phyloP scores from a whole-genome alignment of 176 grass and related monocot genomes.

The Triticum monococcum region DNA sequence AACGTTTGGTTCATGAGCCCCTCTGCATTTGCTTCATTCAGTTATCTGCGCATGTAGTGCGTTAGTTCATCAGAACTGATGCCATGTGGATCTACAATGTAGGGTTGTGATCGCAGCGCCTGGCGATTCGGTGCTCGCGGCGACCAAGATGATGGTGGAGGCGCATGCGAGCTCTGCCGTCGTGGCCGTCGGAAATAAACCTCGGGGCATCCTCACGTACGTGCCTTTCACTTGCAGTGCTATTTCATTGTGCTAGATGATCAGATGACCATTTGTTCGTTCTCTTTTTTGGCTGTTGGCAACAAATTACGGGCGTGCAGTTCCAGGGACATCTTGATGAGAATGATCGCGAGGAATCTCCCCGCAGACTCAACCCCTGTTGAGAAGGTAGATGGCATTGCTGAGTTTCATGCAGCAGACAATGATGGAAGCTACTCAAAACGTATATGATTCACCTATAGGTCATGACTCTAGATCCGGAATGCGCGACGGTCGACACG shows the following conservation, averaged over 20 bases:
- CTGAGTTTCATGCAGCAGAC: neutral
- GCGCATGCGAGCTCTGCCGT: slow-evolving; percentile 59
- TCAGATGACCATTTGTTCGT: neutral
- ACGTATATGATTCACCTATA: neutral
- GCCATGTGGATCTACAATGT: neutral
- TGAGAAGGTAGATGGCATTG: slow-evolving; percentile 39
- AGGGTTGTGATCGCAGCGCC: slow-evolving; percentile 63
- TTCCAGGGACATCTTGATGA: slow-evolving; percentile 85
- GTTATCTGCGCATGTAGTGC: neutral
- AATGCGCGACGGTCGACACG: slow-evolving; percentile 65
- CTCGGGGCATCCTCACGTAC: slow-evolving; percentile 78
- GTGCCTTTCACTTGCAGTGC: neutral
- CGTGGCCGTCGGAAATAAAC: slow-evolving; percentile 50
- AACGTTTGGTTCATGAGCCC: slow-evolving; percentile 34
- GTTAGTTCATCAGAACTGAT: neutral
- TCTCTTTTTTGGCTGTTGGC: neutral
- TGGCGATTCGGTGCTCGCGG: slow-evolving; percentile 56
- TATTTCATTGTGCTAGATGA: neutral
- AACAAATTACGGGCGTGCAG: neutral
- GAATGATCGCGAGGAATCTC: slow-evolving; percentile 61
- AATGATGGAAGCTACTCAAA: neutral
- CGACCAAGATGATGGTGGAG: slow-evolving; percentile 73
- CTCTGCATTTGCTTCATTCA: neutral
- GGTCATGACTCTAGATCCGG: slow-evolving; percentile 79
- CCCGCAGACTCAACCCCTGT: slow-evolving; percentile 45